Conservation (phyloP, 352 stramenopile genomes). For the Pythium apleroticum region DNA sequence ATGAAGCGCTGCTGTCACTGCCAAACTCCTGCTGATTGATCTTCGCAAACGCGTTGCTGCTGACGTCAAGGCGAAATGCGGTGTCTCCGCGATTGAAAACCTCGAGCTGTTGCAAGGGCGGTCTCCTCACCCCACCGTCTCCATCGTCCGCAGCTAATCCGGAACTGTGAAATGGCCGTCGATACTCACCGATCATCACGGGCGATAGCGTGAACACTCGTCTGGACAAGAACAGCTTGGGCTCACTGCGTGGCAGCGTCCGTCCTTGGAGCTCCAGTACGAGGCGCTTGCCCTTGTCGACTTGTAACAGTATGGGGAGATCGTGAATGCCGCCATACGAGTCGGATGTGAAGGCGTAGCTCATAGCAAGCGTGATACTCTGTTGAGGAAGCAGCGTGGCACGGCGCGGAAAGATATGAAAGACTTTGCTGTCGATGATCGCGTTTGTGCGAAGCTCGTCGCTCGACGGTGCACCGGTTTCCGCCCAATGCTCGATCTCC, state of each 20-base stretch:
- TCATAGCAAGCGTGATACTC: slow-evolving; percentile 61
- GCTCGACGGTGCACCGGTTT: slow-evolving; percentile 83
- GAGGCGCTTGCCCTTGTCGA: slow-evolving; percentile 90
- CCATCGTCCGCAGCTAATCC: slow-evolving; percentile 10
- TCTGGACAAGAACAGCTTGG: slow-evolving; percentile 67
- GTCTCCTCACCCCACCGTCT: slow-evolving; percentile 11
- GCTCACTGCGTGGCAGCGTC: slow-evolving; percentile 64
- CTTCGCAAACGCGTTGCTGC: slow-evolving; percentile 47
- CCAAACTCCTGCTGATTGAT: slow-evolving; percentile 53
- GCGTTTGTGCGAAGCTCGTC: slow-evolving; percentile 71
- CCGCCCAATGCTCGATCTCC: slow-evolving; percentile 93
- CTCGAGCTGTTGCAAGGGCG: slow-evolving; percentile 71
- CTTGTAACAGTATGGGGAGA: slow-evolving; percentile 82
- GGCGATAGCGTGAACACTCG: slow-evolving; percentile 62
- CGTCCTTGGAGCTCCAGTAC: slow-evolving; percentile 81
- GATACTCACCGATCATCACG: slow-evolving; percentile 73
- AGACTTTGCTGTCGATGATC: slow-evolving; percentile 83
- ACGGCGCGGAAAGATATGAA: slow-evolving; percentile 50
- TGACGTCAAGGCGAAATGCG: slow-evolving; percentile 69
- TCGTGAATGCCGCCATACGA: slow-evolving; percentile 84
- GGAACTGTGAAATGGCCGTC: slow-evolving; percentile 13
- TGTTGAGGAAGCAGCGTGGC: slow-evolving; percentile 59
- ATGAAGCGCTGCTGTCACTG: neutral
- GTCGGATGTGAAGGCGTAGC: slow-evolving; percentile 68
- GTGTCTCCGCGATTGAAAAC: slow-evolving; percentile 75